Evolutionary conservation across 2,329 filamentous ascomycete species (phyloP), one percentile per base, ranked within the genome.

Genomic region (Massarina eburnea): DNA sequence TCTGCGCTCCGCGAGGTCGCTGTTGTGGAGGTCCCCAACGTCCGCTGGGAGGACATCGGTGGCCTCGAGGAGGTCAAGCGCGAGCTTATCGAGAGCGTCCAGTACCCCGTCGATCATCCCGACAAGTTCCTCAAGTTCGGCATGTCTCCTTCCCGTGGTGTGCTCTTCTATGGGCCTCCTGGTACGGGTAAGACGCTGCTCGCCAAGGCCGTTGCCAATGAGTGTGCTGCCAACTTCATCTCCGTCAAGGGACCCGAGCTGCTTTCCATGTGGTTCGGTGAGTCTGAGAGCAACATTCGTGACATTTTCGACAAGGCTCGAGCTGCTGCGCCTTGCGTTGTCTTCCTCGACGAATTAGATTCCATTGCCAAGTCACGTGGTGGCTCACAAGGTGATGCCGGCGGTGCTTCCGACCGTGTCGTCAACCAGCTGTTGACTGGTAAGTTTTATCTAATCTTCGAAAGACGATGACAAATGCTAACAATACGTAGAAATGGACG

Each of bases 81-180:
- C 78, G 94, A 99, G 73, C 91, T 99, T 74, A 94, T 95, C 80
- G 94, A 99, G 80, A 92, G 86, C 69, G 92, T 99, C 39, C 94
- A 99, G 74, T 99, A 99, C 77, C 95, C 94, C 19, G 94, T 99
- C 74, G 94, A 99, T 72, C 94, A 99, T 70, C 95, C 94, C 62
- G 95, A 99, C 76, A 97, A 95, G 80, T 99, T 97, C 85, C 91
- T 96, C 85, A 99, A 99, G 80, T 99, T 99, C 57, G 95, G 94
- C 73, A 86, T 99, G 66, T 96, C 91, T 50, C 94, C 94, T 52
- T 97, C 94, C 56, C 90, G 92, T 66, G 94, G 94, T 89, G 94
- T 99, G 54, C 81, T 99, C 57, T 99, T 99, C 81, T 99, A 96
- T 69, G 95, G 94, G 59, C 94, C 95, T 55, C 94, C 94, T 62